These are phyloP conservation scores for Diaporthe eres DNA, from an alignment of 2,329 filamentous ascomycete genomes.

Conservation along the genomic window DNA sequence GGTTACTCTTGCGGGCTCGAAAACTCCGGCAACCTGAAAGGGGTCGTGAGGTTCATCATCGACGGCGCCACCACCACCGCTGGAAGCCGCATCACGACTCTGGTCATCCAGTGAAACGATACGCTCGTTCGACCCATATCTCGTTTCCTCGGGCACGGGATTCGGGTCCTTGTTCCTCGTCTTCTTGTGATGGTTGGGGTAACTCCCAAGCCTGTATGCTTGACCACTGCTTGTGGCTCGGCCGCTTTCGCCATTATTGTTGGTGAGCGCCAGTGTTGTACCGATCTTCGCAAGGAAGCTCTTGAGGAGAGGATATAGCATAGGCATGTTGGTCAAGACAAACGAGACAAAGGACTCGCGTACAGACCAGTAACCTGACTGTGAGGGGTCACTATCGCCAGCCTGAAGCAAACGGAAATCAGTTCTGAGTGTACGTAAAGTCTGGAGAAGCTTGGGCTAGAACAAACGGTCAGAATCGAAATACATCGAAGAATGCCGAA, in stretches of 20 bases:
- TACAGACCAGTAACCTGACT: conserved; percentile 55
- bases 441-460: conserved; percentile 28
- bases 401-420: conserved; percentile 41
- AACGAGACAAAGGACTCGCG: conserved; percentile 58
- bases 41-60: neutral
- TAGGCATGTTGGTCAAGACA: conserved; percentile 56
- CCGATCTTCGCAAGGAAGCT: conserved; percentile 45
- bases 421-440: neutral
- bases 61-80: neutral
- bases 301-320: conserved; percentile 54
- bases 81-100: neutral
- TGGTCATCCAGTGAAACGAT: neutral
- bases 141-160: neutral
- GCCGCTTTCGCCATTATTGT: neutral
- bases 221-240: neutral
- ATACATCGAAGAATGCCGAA: conserved; percentile 64
- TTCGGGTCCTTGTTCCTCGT: conserved; percentile 13
- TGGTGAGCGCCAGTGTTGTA: conserved; percentile 18
- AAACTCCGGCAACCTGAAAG: neutral
- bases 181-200: conserved; percentile 3
- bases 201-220: conserved; percentile 15
- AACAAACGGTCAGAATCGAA: conserved; percentile 56
- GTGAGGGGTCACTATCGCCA: conserved; percentile 50
- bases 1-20: neutral
- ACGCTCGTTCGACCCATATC: conserved; percentile 21